Conservation (phyloP, 257 asterid species). For the Plantago major region DNA sequence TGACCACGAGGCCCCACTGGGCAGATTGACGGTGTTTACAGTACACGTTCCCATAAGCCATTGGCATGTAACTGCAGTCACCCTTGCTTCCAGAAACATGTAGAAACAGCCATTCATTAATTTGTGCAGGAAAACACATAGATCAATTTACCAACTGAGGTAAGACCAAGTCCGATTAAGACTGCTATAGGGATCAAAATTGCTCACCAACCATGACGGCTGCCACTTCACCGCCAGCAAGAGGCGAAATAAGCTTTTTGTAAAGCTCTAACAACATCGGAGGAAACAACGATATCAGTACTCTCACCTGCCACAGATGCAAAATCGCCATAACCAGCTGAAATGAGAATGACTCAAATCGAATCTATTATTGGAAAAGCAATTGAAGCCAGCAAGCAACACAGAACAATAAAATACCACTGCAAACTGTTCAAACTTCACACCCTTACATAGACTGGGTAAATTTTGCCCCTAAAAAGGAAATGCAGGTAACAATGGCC, state of each 20-base stretch:
- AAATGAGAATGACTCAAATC: not conserved
- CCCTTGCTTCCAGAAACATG: conserved; percentile 63
- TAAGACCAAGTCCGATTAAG: not conserved
- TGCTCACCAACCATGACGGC: conserved; percentile 83
- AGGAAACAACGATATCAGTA: conserved; percentile 68
- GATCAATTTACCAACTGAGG: not conserved
- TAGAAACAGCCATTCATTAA: conserved; percentile 18
- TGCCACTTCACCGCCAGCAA: conserved; percentile 66
- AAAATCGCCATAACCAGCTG: not conserved
- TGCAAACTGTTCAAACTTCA: too few species aligned
- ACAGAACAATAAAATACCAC: too few species aligned
- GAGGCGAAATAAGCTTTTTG: conserved; percentile 58
- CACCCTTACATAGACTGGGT: too few species aligned
- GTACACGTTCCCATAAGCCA: conserved; percentile 90
- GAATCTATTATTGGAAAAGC: not conserved
- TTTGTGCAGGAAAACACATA: not conserved
- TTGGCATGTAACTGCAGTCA: conserved; percentile 75
- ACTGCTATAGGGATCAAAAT: not conserved
- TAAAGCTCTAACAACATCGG: conserved; percentile 55
- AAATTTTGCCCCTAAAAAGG: too few species aligned
- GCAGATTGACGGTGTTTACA: conserved; percentile 62
- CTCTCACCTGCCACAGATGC: conserved; percentile 45
- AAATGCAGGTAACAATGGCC: too few species aligned
- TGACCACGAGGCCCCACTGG: conserved; percentile 58
- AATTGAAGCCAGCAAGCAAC: not conserved